Evolutionary conservation across 2,329 filamentous ascomycete genomes (phyloP).

Genomic region (Sarocladium brachiariae): DNA sequence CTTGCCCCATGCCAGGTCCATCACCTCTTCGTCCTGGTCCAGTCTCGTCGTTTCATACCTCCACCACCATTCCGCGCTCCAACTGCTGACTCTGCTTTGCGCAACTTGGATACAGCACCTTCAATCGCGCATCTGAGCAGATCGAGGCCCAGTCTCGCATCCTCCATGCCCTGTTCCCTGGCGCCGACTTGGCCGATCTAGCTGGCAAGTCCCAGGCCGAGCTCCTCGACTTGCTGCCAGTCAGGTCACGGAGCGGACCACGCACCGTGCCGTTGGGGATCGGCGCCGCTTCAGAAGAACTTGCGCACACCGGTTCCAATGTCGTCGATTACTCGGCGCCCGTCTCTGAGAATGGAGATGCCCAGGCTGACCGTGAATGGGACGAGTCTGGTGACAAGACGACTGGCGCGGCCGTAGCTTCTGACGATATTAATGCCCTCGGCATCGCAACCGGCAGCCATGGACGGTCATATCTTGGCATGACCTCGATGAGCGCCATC

Average conservation of each 20-base stretch:
- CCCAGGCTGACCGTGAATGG: slow-evolving; percentile 22
- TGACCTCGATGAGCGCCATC: slow-evolving; percentile 57
- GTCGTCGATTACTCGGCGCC: slow-evolving; percentile 17
- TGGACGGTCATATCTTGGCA: slow-evolving; percentile 54
- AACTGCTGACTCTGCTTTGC: slow-evolving; percentile 4
- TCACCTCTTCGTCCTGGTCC: not conserved
- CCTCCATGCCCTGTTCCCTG: slow-evolving; percentile 18
- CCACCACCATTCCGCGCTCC: slow-evolving; percentile 1
- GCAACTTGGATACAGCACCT: slow-evolving; percentile 14
- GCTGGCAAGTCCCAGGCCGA: slow-evolving; percentile 17
- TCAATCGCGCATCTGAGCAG: slow-evolving; percentile 19
- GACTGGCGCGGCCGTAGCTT: slow-evolving; percentile 15
- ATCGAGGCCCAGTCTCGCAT: slow-evolving; percentile 18
- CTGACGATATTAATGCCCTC: slow-evolving; percentile 26
- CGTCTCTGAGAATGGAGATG: slow-evolving; percentile 21
- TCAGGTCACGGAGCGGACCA: not conserved
- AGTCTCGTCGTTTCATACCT: slow-evolving; percentile 5
- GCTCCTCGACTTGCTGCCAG: slow-evolving; percentile 14
- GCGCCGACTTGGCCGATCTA: slow-evolving; percentile 13
- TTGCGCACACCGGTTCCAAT: not conserved
- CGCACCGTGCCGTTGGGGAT: not conserved
- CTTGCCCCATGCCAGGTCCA: not conserved
- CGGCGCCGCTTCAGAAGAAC: slow-evolving; percentile 2
- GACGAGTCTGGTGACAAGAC: slow-evolving; percentile 21
- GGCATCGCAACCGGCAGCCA: slow-evolving; percentile 43